These are phyloP conservation scores for Picea mariana DNA, from an alignment of 83 land plant species.

Conservation along the genomic window DNA sequence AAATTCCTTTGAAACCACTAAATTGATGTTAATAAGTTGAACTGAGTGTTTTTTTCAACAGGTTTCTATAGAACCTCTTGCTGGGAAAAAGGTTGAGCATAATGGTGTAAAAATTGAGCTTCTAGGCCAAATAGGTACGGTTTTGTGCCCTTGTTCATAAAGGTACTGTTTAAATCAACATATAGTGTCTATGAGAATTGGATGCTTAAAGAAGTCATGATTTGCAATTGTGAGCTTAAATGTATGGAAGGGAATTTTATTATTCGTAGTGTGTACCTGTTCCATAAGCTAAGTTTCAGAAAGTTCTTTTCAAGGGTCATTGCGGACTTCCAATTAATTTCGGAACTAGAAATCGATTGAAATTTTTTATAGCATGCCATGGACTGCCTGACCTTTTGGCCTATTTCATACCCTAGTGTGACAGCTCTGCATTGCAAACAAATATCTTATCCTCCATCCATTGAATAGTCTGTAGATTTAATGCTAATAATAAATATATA, in stretches of 20 bases:
- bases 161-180: no score
- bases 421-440: not conserved
- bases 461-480: no score
- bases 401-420: not conserved
- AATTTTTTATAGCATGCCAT: no score
- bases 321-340: not conserved
- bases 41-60: constrained; percentile 19
- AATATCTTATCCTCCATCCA: not conserved
- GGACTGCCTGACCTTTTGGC: no score
- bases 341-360: not conserved
- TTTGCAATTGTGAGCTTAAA: no score
- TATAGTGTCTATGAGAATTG: no score
- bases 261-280: not conserved
- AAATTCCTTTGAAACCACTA: not conserved
- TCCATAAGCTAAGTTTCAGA: not conserved
- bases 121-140: constrained; percentile 92
- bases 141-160: not conserved
- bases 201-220: not conserved
- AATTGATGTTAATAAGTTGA: constrained; percentile 18
- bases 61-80: constrained; percentile 84
- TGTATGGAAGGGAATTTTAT: not conserved
- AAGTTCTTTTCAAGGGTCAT: not conserved
- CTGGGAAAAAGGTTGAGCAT: constrained; percentile 94
- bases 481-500: no score
- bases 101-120: constrained; percentile 95